phyloP scores from a whole-genome alignment of 2,329 filamentous ascomycete species.

The Parastagonospora avenae region DNA sequence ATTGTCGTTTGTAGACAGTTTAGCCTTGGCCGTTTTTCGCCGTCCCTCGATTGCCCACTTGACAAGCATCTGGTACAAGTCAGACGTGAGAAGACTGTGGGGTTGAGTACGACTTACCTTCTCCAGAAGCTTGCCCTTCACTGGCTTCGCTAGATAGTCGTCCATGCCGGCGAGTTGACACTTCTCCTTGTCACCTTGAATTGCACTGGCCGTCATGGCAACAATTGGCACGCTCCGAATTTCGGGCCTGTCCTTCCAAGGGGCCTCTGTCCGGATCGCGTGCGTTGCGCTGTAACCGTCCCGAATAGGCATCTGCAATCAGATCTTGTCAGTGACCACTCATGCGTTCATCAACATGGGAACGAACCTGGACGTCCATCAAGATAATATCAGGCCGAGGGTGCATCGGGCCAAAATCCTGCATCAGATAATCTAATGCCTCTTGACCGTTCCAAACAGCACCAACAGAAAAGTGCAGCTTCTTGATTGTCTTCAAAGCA shows the following conservation, averaged over 20 bases:
- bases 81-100: constrained; percentile 12
- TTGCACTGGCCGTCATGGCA: constrained; percentile 81
- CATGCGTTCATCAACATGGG: not conserved
- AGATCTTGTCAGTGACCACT: constrained; percentile 27
- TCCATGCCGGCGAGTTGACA: constrained; percentile 77
- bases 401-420: constrained; percentile 57
- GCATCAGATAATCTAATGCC: constrained; percentile 71
- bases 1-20: constrained; percentile 25
- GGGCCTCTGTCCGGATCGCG: constrained; percentile 69
- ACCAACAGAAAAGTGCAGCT: constrained; percentile 72
- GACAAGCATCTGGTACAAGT: constrained; percentile 59
- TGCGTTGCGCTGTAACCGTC: constrained; percentile 81
- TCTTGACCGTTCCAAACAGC: constrained; percentile 81
- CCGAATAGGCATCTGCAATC: constrained; percentile 60
- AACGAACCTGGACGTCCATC: constrained; percentile 77
- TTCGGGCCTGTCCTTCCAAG: constrained; percentile 64
- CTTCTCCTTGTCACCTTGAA: constrained; percentile 77
- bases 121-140: constrained; percentile 70
- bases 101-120: constrained; percentile 44
- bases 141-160: constrained; percentile 57
- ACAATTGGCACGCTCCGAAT: constrained; percentile 71
- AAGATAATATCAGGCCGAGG: constrained; percentile 74
- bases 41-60: constrained; percentile 65
- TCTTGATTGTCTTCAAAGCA: constrained; percentile 74
- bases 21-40: constrained; percentile 38